Percentiles rank a stretch among this genome's conserved stretches.
Evolutionary conservation across 2,329 filamentous ascomycete genomes (phyloP).

Genomic region (Aspergillus sp.): DNA sequence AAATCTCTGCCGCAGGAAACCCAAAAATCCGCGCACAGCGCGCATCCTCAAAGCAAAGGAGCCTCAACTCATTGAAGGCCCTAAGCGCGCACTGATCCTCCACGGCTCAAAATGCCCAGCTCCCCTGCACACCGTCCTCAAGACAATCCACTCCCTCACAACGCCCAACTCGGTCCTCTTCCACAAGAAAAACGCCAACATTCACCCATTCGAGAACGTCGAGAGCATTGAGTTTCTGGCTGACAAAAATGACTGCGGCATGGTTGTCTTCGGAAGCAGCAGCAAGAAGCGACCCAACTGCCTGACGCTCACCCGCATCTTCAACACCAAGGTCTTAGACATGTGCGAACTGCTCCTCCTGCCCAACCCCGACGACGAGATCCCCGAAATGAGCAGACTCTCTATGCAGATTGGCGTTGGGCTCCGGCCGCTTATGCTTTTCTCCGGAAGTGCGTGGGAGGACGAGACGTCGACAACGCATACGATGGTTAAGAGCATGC

Average conservation of each 20-base stretch:
- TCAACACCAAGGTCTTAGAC: constrained; percentile 85
- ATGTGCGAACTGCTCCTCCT: constrained; percentile 92
- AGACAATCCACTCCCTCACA: constrained; percentile 83
- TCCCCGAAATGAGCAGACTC: constrained; percentile 54
- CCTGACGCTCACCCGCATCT: constrained; percentile 80
- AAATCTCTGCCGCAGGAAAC: constrained; percentile 56
- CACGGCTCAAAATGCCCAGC: constrained; percentile 85
- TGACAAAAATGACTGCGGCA: constrained; percentile 89
- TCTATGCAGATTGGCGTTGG: constrained; percentile 73
- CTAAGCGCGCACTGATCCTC: constrained; percentile 87
- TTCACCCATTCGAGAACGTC: constrained; percentile 92
- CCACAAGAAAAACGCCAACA: constrained; percentile 88
- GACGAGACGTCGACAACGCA: constrained; percentile 78
- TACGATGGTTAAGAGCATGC: constrained; percentile 81
- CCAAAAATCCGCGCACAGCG: constrained; percentile 87
- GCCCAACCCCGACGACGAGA: constrained; percentile 60
- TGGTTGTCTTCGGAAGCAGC: constrained; percentile 82
- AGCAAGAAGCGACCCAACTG: constrained; percentile 96
- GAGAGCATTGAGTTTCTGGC: constrained; percentile 91
- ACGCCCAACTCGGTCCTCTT: constrained; percentile 86
- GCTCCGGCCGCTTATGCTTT: constrained; percentile 87
- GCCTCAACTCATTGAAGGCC: constrained; percentile 85
- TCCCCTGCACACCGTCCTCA: constrained; percentile 79
- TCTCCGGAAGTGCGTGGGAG: constrained; percentile 86
- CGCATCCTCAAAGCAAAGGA: constrained; percentile 91